Evolutionary conservation across 257 asterid genomes (phyloP).

Genomic region (Solanum clarkiae): DNA sequence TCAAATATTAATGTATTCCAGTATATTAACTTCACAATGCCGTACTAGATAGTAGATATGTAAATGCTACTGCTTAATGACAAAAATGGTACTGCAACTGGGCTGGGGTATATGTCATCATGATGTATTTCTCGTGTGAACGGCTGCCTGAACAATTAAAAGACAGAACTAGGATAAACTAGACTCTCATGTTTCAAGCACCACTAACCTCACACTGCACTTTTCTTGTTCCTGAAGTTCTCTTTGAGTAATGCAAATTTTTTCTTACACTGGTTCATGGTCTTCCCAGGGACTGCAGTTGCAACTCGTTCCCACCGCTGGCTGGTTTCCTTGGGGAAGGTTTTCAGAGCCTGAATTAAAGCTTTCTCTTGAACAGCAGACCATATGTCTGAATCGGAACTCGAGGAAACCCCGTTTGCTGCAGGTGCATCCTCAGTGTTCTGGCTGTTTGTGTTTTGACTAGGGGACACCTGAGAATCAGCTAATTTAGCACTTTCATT

Average conservation of each 20-base stretch:
- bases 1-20: neutral
- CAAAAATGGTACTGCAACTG: neutral
- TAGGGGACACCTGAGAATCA: conserved; percentile 13
- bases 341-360: conserved; percentile 74
- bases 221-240: conserved; percentile 80
- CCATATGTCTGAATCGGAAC: conserved; percentile 64
- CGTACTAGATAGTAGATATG: neutral
- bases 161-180: neutral
- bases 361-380: conserved; percentile 80
- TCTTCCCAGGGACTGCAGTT: conserved; percentile 77
- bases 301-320: conserved; percentile 91
- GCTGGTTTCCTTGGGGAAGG: conserved; percentile 70
- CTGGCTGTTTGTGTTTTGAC: conserved; percentile 17
- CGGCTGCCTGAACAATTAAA: neutral
- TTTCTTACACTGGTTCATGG: conserved; percentile 59
- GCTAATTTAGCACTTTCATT: conserved; percentile 9
- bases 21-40: conserved; percentile 1
- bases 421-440: conserved; percentile 11
- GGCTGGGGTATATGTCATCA: neutral
- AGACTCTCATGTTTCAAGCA: neutral
- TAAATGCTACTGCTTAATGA: neutral
- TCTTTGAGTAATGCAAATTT: conserved; percentile 62
- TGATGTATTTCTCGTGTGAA: neutral
- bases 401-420: conserved; percentile 28
- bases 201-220: conserved; percentile 12